These are phyloP conservation scores for Ogataea pilisensis DNA, from an alignment of 805 yeast species.

Conservation along the genomic window DNA sequence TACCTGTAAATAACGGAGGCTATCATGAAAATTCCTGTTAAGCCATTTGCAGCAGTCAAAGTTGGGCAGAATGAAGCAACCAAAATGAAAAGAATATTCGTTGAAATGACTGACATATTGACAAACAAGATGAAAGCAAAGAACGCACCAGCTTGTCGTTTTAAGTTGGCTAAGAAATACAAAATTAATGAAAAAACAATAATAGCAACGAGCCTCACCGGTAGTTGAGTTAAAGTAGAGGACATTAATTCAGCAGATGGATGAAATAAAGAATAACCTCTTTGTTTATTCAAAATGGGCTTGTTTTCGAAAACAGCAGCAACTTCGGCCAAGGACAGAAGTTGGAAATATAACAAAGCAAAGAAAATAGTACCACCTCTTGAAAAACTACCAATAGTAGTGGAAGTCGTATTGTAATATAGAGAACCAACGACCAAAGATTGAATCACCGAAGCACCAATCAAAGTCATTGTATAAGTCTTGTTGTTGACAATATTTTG, in stretches of 20 bases:
- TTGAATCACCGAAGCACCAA: constrained; percentile 51
- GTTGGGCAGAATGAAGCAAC: constrained; percentile 48
- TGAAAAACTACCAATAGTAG: constrained; percentile 54
- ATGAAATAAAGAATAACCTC: constrained; percentile 57
- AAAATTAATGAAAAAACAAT: constrained; percentile 40
- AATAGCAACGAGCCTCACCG: constrained; percentile 49
- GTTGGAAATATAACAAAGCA: constrained; percentile 54
- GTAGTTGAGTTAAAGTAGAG: constrained; percentile 51
- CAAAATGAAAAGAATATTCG: constrained; percentile 50
- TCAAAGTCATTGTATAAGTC: constrained; percentile 45
- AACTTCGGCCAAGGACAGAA: constrained; percentile 60
- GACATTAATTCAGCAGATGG: constrained; percentile 64
- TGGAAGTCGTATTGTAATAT: constrained; percentile 46
- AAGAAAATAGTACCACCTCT: constrained; percentile 64
- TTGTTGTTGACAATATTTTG: constrained; percentile 54
- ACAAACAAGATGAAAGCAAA: constrained; percentile 31
- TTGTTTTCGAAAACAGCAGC: constrained; percentile 55
- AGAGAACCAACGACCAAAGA: constrained; percentile 59
- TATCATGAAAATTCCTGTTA: constrained; percentile 53
- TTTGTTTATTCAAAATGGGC: constrained; percentile 62
- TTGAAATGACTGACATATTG: constrained; percentile 35
- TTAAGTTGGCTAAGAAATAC: constrained; percentile 54
- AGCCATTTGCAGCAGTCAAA: constrained; percentile 54
- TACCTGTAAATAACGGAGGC: constrained; percentile 44
- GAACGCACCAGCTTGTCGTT: constrained; percentile 48